Base-by-base conservation (phyloP, 192 early-diverging fungal genomes). In the Coemansia pectinata region DNA sequence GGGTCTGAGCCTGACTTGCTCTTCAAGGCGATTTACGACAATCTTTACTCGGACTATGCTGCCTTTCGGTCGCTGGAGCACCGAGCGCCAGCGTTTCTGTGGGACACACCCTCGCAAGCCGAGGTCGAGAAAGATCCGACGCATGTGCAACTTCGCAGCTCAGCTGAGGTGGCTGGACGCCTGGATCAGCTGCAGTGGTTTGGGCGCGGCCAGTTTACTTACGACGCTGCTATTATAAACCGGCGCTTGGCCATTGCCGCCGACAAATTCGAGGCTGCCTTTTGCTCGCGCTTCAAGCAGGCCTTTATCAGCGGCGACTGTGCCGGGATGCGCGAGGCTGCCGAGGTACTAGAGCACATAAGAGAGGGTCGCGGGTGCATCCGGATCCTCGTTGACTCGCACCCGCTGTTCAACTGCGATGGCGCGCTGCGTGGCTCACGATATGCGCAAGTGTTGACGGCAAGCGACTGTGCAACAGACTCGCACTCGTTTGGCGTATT, bases 161-260 rank as follows among this genome's bases (percentile, higher is more conserved):
- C 75, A 9, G 65, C 41, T 9, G 55, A 52, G 25, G 65, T 78
- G 27, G 81, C 76, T 19, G 73, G 72, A 59, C 65, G 81, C 4
- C 53, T 83, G 50, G 81, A 83, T 38, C 81, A 83, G 70, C 77
- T 83, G 25, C 73, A 69, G 71, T 83, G 81, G 81, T 79, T 83
- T 64, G 76, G 72, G 5, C 72, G 69, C 3, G 81, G 66, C 2
- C 41, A 33, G 36, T 72, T 73, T 21, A 64, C 71, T 1, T 14
- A 45, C 41, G 67, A 71, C 25, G 57, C 81, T 0, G 65, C 38
- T 1, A 2, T 25, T 5, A 66, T 69, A 15, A 79, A 75, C 41
- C 67, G 65, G n/a, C 61, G 81, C 19, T 40, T 83, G 4, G 63
- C 60, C 10, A 58, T 66, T 25, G 70, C 66, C 8, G 67, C 71